Evolutionary conservation across 2,329 filamentous ascomycete genomes (phyloP).

Genomic region (Paraconiothyrium brasiliense): DNA sequence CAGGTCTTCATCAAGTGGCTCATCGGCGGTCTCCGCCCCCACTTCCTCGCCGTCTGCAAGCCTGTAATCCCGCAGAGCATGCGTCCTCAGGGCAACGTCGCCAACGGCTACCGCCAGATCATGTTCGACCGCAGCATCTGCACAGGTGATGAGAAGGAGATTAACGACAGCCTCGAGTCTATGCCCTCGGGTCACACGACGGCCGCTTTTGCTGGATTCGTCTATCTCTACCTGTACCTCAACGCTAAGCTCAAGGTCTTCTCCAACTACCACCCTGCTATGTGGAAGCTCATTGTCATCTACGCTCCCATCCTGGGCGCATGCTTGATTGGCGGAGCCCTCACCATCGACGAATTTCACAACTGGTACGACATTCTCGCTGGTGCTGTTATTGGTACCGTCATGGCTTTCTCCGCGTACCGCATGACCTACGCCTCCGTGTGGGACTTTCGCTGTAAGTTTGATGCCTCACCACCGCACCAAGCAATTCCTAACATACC

Average conservation of each 20-base stretch:
- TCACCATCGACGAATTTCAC: slow-evolving; percentile 77
- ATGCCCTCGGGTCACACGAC: slow-evolving; percentile 80
- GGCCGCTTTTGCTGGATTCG: slow-evolving; percentile 75
- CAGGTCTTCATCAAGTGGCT: slow-evolving; percentile 81
- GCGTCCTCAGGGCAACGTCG: slow-evolving; percentile 47
- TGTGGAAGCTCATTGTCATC: slow-evolving; percentile 75
- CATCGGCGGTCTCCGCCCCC: slow-evolving; percentile 70
- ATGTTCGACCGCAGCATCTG: slow-evolving; percentile 77
- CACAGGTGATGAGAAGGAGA: slow-evolving; percentile 70
- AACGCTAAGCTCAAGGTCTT: slow-evolving; percentile 83
- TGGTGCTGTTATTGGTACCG: slow-evolving; percentile 70
- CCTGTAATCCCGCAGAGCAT: slow-evolving; percentile 62
- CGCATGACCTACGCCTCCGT: slow-evolving; percentile 73
- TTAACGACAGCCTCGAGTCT: slow-evolving; percentile 75
- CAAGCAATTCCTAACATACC: background rate
- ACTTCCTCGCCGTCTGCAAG: slow-evolving; percentile 76
- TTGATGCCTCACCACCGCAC: too few species aligned
- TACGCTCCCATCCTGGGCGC: slow-evolving; percentile 75
- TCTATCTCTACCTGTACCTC: slow-evolving; percentile 76
- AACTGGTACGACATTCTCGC: slow-evolving; percentile 79
- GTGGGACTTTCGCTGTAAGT: slow-evolving; percentile 70
- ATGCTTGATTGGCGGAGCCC: slow-evolving; percentile 71
- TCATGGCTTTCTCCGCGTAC: slow-evolving; percentile 72
- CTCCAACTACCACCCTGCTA: slow-evolving; percentile 74
- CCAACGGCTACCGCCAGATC: slow-evolving; percentile 65